phyloP scores from a whole-genome alignment of 495 filamentous ascomycete genomes.

The Recurvomyces mirabilis region DNA sequence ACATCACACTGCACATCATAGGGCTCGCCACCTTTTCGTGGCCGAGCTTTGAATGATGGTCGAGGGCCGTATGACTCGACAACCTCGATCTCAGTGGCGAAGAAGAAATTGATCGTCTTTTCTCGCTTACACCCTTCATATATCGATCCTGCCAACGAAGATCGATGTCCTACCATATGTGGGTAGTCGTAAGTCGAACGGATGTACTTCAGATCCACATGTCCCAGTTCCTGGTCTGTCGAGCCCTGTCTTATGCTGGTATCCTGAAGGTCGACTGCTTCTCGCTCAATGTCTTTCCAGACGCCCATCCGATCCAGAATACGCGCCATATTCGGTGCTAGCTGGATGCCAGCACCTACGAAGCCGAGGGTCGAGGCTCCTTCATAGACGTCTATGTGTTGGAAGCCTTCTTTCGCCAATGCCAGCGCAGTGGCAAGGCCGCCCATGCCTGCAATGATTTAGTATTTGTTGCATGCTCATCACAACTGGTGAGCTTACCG shows the following conservation, averaged over 20 bases:
- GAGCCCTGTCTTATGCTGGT: constrained; percentile 51
- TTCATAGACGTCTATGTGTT: constrained; percentile 61
- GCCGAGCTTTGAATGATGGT: constrained; percentile 45
- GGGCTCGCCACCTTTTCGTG: constrained; percentile 44
- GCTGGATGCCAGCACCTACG: constrained; percentile 71
- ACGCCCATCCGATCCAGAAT: constrained; percentile 59
- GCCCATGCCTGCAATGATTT: constrained; percentile 52
- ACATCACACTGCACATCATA: constrained; percentile 54
- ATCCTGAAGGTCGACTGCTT: constrained; percentile 43
- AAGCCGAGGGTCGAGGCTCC: constrained; percentile 64
- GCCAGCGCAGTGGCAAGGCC: constrained; percentile 61
- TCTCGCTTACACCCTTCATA: constrained; percentile 57
- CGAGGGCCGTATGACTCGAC: constrained; percentile 45
- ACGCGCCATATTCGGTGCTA: constrained; percentile 69
- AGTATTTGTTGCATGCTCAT: too few relatives aligned
- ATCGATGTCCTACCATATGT: constrained; percentile 69
- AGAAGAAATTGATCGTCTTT: constrained; percentile 57
- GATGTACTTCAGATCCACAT: constrained; percentile 58
- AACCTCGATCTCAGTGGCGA: constrained; percentile 43
- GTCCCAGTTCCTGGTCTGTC: constrained; percentile 53
- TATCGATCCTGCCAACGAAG: constrained; percentile 56
- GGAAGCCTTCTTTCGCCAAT: constrained; percentile 62
- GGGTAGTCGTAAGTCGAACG: constrained; percentile 56
- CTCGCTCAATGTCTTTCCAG: constrained; percentile 55
- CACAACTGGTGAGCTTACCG: constrained; percentile 21